These are phyloP conservation scores for Yamadazyma takamatsuzukensis DNA, from an alignment of 805 yeast species.

Conservation along the genomic window DNA sequence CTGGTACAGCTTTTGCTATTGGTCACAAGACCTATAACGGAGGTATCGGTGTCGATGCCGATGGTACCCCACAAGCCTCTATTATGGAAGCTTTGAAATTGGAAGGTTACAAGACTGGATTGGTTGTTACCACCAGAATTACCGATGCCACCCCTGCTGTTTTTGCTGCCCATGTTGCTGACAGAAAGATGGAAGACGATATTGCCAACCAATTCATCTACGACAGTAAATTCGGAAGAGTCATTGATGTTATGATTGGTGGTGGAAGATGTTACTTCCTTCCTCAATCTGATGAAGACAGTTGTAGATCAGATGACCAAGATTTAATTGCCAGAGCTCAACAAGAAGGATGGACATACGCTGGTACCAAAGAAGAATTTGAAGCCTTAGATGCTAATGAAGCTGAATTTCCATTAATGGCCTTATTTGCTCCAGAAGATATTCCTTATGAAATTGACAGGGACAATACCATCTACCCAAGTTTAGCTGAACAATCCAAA, in stretches of 20 bases:
- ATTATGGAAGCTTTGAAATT: conserved; percentile 82
- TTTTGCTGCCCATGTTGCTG: conserved; percentile 75
- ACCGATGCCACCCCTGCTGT: conserved; percentile 96
- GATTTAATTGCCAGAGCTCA: conserved; percentile 65
- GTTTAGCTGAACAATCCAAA: conserved; percentile 71
- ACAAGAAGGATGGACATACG: conserved; percentile 59
- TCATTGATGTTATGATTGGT: conserved; percentile 75
- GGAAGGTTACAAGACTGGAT: conserved; percentile 76
- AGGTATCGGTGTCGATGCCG: conserved; percentile 78
- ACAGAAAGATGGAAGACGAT: conserved; percentile 72
- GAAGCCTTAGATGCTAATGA: conserved; percentile 57
- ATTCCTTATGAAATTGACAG: conserved; percentile 87
- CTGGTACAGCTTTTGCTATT: conserved; percentile 96
- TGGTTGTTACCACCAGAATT: conserved; percentile 87
- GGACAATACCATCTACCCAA: conserved; percentile 57
- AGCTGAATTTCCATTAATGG: conserved; percentile 73
- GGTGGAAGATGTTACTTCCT: conserved; percentile 88
- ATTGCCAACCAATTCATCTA: conserved; percentile 89
- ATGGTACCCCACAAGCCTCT: conserved; percentile 74
- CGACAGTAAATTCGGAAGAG: conserved; percentile 73
- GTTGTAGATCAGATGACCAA: conserved; percentile 67
- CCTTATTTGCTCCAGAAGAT: conserved; percentile 69
- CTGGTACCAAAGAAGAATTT: conserved; percentile 54
- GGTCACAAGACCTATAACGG: conserved; percentile 82
- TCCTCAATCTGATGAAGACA: conserved; percentile 49